These are phyloP conservation scores for Casuarina equisetifolia DNA, from an alignment of 306 rosid species.

Conservation along the genomic window DNA sequence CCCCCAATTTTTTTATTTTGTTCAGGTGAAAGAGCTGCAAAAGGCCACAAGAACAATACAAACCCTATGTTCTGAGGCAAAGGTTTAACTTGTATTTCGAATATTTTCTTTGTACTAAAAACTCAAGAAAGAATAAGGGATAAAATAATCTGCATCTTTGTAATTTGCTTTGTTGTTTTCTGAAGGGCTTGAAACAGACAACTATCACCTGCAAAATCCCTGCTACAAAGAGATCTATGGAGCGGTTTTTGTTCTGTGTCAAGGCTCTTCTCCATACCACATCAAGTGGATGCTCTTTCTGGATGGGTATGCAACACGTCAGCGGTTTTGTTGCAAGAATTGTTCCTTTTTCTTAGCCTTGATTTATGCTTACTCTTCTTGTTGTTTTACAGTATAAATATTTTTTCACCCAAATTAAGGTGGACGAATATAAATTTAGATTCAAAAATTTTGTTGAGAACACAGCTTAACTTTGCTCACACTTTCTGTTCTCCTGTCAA, in stretches of 20 bases:
- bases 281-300: slow-evolving; percentile 39
- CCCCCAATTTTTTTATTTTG: neutral
- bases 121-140: neutral
- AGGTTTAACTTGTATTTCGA: slow-evolving; percentile 22
- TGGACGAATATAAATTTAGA: neutral
- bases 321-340: neutral
- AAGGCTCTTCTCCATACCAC: slow-evolving; percentile 42
- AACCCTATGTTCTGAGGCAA: slow-evolving; percentile 47
- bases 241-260: slow-evolving; percentile 40
- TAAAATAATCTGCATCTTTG: neutral
- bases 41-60: slow-evolving; percentile 48
- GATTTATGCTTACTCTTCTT: neutral
- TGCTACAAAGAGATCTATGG: slow-evolving; percentile 47
- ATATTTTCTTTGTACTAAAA: neutral
- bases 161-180: slow-evolving; percentile 1
- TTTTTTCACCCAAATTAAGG: neutral
- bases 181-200: slow-evolving; percentile 43
- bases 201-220: slow-evolving; percentile 42
- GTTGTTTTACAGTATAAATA: neutral
- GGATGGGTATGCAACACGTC: slow-evolving; percentile 36
- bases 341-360: neutral
- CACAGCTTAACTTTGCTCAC: too few relatives aligned
- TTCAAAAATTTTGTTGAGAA: too few relatives aligned
- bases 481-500: too few relatives aligned
- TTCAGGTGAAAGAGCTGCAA: slow-evolving; percentile 42